Percentiles rank a stretch among this genome's conserved stretches.
These are phyloP conservation scores for Boletellus deceptivus DNA, from an alignment of 1,284 basidiomycete genomes.

Conservation along the genomic window DNA sequence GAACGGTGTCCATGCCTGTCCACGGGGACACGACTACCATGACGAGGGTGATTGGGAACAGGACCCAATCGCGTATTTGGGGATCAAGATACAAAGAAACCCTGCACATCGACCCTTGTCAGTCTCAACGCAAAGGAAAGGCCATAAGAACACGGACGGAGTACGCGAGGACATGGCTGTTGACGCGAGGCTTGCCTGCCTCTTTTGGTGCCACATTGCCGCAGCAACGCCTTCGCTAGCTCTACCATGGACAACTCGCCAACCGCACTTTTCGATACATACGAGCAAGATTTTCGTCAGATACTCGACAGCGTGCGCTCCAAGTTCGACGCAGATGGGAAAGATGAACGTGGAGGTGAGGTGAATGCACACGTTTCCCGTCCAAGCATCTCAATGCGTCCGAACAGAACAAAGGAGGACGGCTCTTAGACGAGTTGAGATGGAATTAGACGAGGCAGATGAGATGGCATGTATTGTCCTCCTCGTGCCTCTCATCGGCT, in stretches of 20 bases:
- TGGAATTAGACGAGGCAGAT: constrained; percentile 97
- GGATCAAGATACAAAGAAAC: constrained; percentile 86
- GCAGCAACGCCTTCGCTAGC: constrained; percentile 18
- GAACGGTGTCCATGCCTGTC: not conserved
- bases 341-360: constrained; percentile 58
- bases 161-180: constrained; percentile 41
- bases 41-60: constrained; percentile 96
- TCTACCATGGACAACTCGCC: constrained; percentile 72
- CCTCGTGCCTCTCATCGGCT: constrained; percentile 1
- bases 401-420: constrained; percentile 79
- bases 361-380: constrained; percentile 3
- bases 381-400: constrained; percentile 2
- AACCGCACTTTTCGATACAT: constrained; percentile 76
- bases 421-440: constrained; percentile 81
- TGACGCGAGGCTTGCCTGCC: constrained; percentile 20
- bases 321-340: constrained; percentile 63
- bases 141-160: constrained; percentile 35
- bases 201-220: constrained; percentile 28
- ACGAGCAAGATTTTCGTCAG: constrained; percentile 78
- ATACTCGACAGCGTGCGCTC: constrained; percentile 65
- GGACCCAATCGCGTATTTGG: constrained; percentile 91
- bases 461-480: constrained; percentile 71
- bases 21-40: constrained; percentile 62
- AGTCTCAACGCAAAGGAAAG: constrained; percentile 7
- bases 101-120: constrained; percentile 37